Evolutionary conservation across 495 filamentous ascomycete species (phyloP), one percentile per base, ranked within the genome.

Genomic region (Hypoxylon subgilvum): DNA sequence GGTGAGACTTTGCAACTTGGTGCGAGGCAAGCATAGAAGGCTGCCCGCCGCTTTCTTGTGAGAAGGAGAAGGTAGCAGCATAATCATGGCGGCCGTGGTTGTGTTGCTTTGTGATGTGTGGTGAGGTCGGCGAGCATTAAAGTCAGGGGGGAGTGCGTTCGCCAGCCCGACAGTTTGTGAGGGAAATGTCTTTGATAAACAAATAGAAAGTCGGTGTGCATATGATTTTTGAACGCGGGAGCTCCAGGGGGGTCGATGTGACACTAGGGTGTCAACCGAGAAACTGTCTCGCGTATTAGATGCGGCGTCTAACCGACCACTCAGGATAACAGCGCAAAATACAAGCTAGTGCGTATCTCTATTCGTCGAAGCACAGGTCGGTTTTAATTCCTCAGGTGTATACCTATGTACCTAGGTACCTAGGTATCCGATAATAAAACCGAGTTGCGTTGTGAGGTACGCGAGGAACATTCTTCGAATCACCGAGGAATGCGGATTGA

Each of bases 201-300:
- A 35, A 57, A 41, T 55, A 38, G 61, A 64, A 64, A 64, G 61
- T 64, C 61, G 61, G 61, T 64, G 61, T 59, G 61, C 61, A 64
- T 64, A 64, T 64, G 54, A 64, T 59, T 64, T 64, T 61, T 48
- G 39, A 54, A 28, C 45, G 54, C 22, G 36, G 60, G 34, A 39
- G 16, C 38, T 53, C 40, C 32, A 47, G 54, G 54, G 60, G 61
- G 54, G 54, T 59, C 4, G 54, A 64, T 64, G 61, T 52, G 49
- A 64, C 54, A 54, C 9, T 59, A 54, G 61, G 61, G 61, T 64
- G 61, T 59, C 61, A 59, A 64, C 54, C 30, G 38, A 64, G 42
- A 40, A 59, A 55, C 45, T 51, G 46, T 46, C 54, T 59, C 61
- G 55, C 61, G 61, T 64, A 54, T 46, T 55, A 41, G 45, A 54